Conservation (phyloP, 2,329 filamentous ascomycete species). For the Coleophoma cylindrospora region DNA sequence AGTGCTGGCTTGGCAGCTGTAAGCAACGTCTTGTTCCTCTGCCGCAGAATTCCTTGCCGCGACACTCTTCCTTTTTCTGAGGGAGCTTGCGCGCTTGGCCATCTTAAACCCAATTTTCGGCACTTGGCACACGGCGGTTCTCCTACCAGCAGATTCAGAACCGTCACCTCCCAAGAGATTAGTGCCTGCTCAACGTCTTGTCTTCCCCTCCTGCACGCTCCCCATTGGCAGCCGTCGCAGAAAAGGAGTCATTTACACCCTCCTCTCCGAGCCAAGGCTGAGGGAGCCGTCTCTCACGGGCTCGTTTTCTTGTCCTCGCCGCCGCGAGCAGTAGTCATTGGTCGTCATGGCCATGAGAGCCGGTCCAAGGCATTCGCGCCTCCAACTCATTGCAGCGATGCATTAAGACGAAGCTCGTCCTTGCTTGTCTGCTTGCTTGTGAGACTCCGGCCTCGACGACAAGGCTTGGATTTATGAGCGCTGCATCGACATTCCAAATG, state of each 20-base stretch:
- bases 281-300: background rate
- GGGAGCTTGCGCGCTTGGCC: background rate
- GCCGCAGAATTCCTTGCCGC: background rate
- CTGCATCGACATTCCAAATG: background rate
- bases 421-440: background rate
- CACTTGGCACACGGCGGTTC: background rate
- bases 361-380: background rate
- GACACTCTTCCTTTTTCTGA: background rate
- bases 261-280: background rate
- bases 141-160: background rate
- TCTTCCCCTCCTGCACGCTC: no score
- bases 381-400: background rate
- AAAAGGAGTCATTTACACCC: background rate
- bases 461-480: background rate
- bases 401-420: background rate
- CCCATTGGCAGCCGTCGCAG: background rate
- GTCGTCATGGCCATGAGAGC: background rate
- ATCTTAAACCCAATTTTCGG: background rate
- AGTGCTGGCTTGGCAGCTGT: background rate
- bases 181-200: background rate
- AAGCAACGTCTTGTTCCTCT: background rate
- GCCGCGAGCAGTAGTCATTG: background rate
- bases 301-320: background rate
- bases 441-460: background rate
- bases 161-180: background rate